Conservation (phyloP, 805 yeast species). For the Pichia cabralensis region DNA sequence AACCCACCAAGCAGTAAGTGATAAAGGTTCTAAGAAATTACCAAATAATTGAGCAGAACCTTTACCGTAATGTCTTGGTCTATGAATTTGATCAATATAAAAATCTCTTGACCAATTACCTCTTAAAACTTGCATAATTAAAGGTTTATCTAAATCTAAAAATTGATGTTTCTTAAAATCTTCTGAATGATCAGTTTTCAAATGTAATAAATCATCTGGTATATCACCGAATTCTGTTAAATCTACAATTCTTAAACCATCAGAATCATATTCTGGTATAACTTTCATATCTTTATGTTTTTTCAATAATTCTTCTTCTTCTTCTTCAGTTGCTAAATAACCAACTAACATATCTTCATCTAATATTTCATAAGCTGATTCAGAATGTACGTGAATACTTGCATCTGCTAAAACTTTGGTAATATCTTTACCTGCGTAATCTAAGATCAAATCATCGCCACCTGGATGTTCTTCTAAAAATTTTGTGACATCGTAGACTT, state of each 20-base stretch:
- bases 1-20: slow-evolving; percentile 91
- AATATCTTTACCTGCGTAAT: slow-evolving; percentile 50
- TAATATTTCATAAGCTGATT: slow-evolving; percentile 79
- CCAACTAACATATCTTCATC: slow-evolving; percentile 81
- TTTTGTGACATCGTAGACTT: slow-evolving; percentile 73
- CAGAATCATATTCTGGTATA: slow-evolving; percentile 18
- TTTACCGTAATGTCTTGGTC: slow-evolving; percentile 96
- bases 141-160: slow-evolving; percentile 74
- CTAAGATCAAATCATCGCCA: slow-evolving; percentile 48
- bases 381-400: slow-evolving; percentile 69
- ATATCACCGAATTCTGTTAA: slow-evolving; percentile 50
- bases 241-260: slow-evolving; percentile 29
- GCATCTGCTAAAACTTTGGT: slow-evolving; percentile 71
- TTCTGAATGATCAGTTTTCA: slow-evolving; percentile 65
- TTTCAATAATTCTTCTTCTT: slow-evolving; percentile 55
- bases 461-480: slow-evolving; percentile 69
- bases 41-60: slow-evolving; percentile 97
- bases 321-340: slow-evolving; percentile 70
- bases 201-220: slow-evolving; percentile 65
- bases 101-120: slow-evolving; percentile 77
- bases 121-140: slow-evolving; percentile 68
- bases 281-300: slow-evolving; percentile 46
- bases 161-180: slow-evolving; percentile 77
- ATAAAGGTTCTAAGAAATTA: slow-evolving; percentile 83
- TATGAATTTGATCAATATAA: slow-evolving; percentile 90